These are phyloP conservation scores for Skeletonema costatum DNA, from an alignment of 108 stramenopile species.

Conservation along the genomic window DNA sequence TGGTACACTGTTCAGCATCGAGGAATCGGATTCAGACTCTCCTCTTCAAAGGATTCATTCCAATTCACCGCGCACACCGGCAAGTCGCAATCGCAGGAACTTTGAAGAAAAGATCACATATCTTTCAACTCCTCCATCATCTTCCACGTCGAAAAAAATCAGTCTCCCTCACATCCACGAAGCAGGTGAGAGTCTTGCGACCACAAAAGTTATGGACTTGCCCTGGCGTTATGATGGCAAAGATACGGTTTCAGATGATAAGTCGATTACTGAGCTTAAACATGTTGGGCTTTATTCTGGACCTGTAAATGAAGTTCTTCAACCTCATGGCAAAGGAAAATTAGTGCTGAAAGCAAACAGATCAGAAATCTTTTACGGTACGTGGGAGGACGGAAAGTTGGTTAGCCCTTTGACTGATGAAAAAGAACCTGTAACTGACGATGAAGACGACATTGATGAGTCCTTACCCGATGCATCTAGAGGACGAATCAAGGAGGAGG, in stretches of 20 bases:
- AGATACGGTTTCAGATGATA: background rate
- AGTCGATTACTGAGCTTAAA: background rate
- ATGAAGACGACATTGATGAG: background rate
- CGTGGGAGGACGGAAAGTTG: background rate
- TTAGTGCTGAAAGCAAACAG: background rate
- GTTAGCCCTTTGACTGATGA: background rate
- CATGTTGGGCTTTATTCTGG: conserved; percentile 9
- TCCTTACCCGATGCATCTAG: no score
- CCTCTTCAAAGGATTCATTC: background rate
- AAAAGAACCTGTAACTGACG: background rate
- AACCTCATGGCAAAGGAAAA: conserved; percentile 13
- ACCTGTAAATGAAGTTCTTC: background rate
- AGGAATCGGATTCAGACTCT: background rate
- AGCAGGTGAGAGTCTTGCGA: background rate
- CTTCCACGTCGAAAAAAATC: background rate
- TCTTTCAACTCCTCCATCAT: background rate
- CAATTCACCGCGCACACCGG: background rate
- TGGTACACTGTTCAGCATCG: background rate
- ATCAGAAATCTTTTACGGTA: background rate
- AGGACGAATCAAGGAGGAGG: background rate
- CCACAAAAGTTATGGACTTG: background rate
- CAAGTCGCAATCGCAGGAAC: background rate
- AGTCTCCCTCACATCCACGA: background rate
- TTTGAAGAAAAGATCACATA: background rate
- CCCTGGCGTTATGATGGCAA: background rate